phyloP scores from a whole-genome alignment of 345 rosid species.

The Streptanthus diversifolius region DNA sequence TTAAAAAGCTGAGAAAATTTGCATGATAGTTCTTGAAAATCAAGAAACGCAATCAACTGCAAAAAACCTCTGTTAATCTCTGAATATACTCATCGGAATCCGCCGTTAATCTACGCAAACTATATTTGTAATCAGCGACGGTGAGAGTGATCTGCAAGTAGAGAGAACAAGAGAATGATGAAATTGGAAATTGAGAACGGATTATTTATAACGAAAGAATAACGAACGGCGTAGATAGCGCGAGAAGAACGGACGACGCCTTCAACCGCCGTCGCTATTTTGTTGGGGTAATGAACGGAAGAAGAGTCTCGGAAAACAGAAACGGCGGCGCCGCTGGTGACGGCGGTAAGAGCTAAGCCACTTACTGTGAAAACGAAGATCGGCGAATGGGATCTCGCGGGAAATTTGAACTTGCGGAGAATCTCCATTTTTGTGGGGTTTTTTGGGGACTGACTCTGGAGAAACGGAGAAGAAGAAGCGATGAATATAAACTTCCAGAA shows the following conservation, averaged over 20 bases:
- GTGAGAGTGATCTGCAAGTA: slow-evolving; percentile 50
- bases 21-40: too few relatives aligned
- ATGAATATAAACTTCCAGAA: not conserved
- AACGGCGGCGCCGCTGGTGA: slow-evolving; percentile 14
- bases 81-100: slow-evolving; percentile 51
- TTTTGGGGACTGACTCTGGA: not conserved
- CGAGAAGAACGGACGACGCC: slow-evolving; percentile 59
- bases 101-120: slow-evolving; percentile 37
- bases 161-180: not conserved
- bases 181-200: not conserved
- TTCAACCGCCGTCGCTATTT: slow-evolving; percentile 33
- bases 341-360: slow-evolving; percentile 40
- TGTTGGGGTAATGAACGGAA: slow-evolving; percentile 16
- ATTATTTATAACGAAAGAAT: not conserved
- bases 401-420: slow-evolving; percentile 37
- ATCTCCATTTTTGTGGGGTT: slow-evolving; percentile 6
- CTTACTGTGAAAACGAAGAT: slow-evolving; percentile 39
- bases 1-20: too few relatives aligned
- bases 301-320: slow-evolving; percentile 30
- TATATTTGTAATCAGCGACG: slow-evolving; percentile 65
- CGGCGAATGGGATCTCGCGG: slow-evolving; percentile 36
- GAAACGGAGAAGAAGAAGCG: slow-evolving; percentile 18
- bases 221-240: slow-evolving; percentile 48
- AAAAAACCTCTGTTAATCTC: slow-evolving; percentile 60
- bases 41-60: not conserved